phyloP scores from a whole-genome alignment of 192 early-diverging fungal genomes.

The Rhizoclosmatium sp. region DNA sequence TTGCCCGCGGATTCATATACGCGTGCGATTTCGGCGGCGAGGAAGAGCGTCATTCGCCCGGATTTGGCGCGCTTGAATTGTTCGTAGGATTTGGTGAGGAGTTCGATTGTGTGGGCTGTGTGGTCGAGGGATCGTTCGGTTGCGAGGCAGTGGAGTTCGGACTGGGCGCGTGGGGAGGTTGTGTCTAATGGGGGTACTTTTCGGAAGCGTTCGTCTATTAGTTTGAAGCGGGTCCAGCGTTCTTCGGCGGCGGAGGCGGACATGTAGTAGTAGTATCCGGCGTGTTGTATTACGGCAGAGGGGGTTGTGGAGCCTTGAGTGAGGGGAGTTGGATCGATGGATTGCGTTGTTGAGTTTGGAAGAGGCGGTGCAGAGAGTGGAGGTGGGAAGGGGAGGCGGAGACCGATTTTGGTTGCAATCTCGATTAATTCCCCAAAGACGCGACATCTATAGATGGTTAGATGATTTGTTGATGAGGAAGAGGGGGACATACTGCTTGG shows the following conservation, averaged over 20 bases:
- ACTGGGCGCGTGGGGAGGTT: slow-evolving; percentile 44
- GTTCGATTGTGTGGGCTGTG: slow-evolving; percentile 74
- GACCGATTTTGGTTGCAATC: slow-evolving; percentile 67
- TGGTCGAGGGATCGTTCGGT: slow-evolving; percentile 54
- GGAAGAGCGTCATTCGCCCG: slow-evolving; percentile 81
- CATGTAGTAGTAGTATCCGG: slow-evolving; percentile 83
- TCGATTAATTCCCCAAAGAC: slow-evolving; percentile 83
- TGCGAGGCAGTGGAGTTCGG: slow-evolving; percentile 7
- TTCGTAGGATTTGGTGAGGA: slow-evolving; percentile 92
- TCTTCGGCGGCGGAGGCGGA: slow-evolving; percentile 81
- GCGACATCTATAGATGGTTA: slow-evolving; percentile 58
- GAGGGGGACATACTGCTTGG: slow-evolving; percentile 69
- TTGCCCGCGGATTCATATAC: slow-evolving; percentile 80
- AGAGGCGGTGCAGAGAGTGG: slow-evolving; percentile 34
- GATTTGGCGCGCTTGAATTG: slow-evolving; percentile 78
- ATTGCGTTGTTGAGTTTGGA: slow-evolving; percentile 51
- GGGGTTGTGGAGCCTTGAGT: slow-evolving; percentile 62
- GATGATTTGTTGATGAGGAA: not conserved
- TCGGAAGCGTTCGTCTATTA: not conserved
- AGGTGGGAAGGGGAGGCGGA: slow-evolving; percentile 71
- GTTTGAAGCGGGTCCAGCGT: slow-evolving; percentile 64
- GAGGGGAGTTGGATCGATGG: slow-evolving; percentile 11
- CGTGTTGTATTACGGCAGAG: slow-evolving; percentile 78
- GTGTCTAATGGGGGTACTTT: slow-evolving; percentile 9
- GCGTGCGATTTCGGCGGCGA: slow-evolving; percentile 88